Base-by-base conservation (phyloP, 2,329 filamentous ascomycete genomes). In the Diplodia sapinea region DNA sequence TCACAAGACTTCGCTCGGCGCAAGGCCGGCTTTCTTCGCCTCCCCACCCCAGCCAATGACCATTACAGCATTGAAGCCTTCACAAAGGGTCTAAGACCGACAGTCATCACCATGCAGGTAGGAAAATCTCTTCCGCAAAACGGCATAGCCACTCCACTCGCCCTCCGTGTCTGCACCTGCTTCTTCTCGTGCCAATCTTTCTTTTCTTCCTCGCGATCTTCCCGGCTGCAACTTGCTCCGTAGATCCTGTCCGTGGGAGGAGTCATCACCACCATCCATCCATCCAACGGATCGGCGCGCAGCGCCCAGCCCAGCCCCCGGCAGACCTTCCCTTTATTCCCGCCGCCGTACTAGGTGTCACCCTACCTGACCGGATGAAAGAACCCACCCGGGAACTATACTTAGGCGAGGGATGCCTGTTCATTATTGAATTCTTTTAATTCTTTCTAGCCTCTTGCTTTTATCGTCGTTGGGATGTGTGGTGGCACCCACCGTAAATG, bases 121-220 rank as follows among this genome's bases (percentile, higher is more conserved):
- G 23, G 36, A n/a, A 61, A 33, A 49, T 13, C 15, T 31, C 26
- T 26, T 23, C 57, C 57, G 26, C 26, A n/a, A 13, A 59, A 50
- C 40, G 43, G 43, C 43, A 61, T 43, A 61, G 54, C 52, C 63
- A 56, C 51, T 50, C 52, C 29, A 51, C 52, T 17, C 51, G 26
- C 31, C 31, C 23, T 12, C 9, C 15, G 8, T 49, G 57, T 36
- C 57, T 40, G 9, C 26, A 15, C 23, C 29, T 36, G 13, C 15
- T 33, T 33, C 15, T 33, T 33, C 31, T 33, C 31, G 31, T 33
- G 31, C 8, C 31, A 8, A 33, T 33, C 5, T 1, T 33, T 33
- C 3, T 26, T 26, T 26, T 26, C 23, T 50, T 6, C 31, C 33
- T 36, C 33, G 29, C 36, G 43, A 36, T 40, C 8, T 23, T 15